Base-by-base conservation (phyloP, 257 asterid species). In the Lycium barbarum region DNA sequence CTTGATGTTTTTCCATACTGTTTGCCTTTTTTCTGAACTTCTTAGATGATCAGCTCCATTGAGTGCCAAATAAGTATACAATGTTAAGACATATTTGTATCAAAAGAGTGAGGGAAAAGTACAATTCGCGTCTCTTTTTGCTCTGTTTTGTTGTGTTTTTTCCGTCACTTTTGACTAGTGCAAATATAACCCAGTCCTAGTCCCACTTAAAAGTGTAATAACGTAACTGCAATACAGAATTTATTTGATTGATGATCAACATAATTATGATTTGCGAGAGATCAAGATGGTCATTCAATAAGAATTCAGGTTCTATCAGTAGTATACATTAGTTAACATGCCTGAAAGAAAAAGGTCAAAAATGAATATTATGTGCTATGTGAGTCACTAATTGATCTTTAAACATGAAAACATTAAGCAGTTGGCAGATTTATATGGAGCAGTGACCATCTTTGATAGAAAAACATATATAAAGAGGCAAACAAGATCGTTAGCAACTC, bases 81-180 rank as follows among this genome's bases (percentile, higher is more conserved):
- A 22, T 7, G 18, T 78, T 51, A 22, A 15, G 45, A 76, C 26
- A 36, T 17, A 51, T 51, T 78, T 78, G 65, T 53, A 78, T 78
- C 43, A 51, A 51, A 20, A 35, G 61, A 22, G 38, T 51, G 63
- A 51, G 35, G 36, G 63, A 49, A 66, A 65, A 26, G 40, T 12
- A 66, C 43, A 33, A 26, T 66, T 40, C 6, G 45, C 45, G 45
- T 40, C 45, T 40, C 15, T n/a, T 82, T 26, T 35, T 82, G 17
- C 35, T 38, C 47, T 65, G 45, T 22, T 65, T 10, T 38, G 11
- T 33, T 26, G 58, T 58, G 78, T 79, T 55, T 73, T 83, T 55
- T 45, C 82, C 57, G 73, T 62, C 15, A 83, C 61, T 55, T 54
- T 49, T 49, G 79, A 53, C 49, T 62, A 43, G 82, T 43, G 65